Evolutionary conservation across 1,284 basidiomycete genomes (phyloP).

Genomic region (Ceratobasidium sp.): DNA sequence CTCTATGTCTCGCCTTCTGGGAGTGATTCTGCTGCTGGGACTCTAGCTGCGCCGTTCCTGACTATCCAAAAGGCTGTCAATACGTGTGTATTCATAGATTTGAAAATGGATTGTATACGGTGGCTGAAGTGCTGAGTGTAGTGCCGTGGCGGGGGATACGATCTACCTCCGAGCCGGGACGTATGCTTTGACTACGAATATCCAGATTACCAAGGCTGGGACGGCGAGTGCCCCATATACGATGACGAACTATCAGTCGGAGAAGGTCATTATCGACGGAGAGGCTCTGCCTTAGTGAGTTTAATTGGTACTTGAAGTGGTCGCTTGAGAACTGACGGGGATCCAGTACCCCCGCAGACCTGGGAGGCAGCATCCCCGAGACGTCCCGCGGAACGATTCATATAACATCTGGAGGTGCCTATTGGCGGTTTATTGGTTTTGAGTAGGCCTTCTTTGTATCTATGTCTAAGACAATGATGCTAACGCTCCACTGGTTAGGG

Average conservation of each 20-base stretch:
- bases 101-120: too few relatives aligned
- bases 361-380: conserved; percentile 45
- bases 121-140: not conserved
- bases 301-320: not conserved
- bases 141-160: conserved; percentile 47
- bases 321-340: not conserved
- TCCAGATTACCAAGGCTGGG: conserved; percentile 47
- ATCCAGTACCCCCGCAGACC: conserved; percentile 46
- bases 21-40: conserved; percentile 46
- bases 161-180: conserved; percentile 49
- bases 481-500: not conserved
- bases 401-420: conserved; percentile 28
- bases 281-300: conserved; percentile 45
- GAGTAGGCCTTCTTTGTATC: conserved; percentile 15
- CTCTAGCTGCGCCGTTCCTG: conserved; percentile 45
- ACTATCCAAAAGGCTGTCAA: conserved; percentile 47
- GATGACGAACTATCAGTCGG: conserved; percentile 47
- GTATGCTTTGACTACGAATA: conserved; percentile 45
- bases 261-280: conserved; percentile 48
- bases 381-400: conserved; percentile 46
- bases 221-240: conserved; percentile 47
- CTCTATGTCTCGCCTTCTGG: conserved; percentile 45
- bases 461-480: not conserved
- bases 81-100: conserved; percentile 31
- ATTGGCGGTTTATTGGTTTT: conserved; percentile 48